Evolutionary conservation across 768 basidiomycete genomes (phyloP).

Genomic region (Gloeophyllum trabeum): DNA sequence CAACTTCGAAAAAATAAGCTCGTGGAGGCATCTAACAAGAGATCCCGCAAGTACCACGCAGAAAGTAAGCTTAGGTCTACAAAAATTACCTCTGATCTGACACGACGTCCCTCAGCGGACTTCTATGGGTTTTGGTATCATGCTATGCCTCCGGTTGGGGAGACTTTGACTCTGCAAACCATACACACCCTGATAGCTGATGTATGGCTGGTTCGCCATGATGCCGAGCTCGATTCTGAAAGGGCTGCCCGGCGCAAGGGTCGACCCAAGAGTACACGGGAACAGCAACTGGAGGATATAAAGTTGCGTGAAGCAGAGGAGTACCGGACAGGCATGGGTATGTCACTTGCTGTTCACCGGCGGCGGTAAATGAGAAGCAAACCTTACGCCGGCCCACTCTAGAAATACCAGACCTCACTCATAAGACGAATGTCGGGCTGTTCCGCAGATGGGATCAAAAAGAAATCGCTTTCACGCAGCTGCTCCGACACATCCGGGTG

Average conservation of each 20-base stretch:
- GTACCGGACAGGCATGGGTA: constrained; percentile 77
- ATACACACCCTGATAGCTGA: constrained; percentile 55
- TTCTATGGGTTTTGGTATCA: constrained; percentile 70
- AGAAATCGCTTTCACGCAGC: constrained; percentile 57
- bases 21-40: constrained; percentile 39
- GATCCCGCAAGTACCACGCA: constrained; percentile 42
- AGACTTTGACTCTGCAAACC: constrained; percentile 49
- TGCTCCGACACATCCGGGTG: constrained; percentile 70
- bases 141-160: constrained; percentile 48
- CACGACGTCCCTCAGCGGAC: constrained; percentile 34
- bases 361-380: neutral
- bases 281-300: constrained; percentile 58
- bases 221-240: constrained; percentile 54
- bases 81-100: neutral
- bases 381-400: constrained; percentile 2
- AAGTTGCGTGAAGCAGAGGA: constrained; percentile 56
- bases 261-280: constrained; percentile 60
- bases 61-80: constrained; percentile 22
- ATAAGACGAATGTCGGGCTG: constrained; percentile 53
- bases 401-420: constrained; percentile 78
- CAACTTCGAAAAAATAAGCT: constrained; percentile 63
- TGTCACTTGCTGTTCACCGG: constrained; percentile 13
- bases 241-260: constrained; percentile 54
- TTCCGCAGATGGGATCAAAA: constrained; percentile 75
- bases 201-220: constrained; percentile 66